These are phyloP conservation scores for Aphanomyces cochlioides DNA, from an alignment of 352 stramenopile genomes.

Conservation along the genomic window DNA sequence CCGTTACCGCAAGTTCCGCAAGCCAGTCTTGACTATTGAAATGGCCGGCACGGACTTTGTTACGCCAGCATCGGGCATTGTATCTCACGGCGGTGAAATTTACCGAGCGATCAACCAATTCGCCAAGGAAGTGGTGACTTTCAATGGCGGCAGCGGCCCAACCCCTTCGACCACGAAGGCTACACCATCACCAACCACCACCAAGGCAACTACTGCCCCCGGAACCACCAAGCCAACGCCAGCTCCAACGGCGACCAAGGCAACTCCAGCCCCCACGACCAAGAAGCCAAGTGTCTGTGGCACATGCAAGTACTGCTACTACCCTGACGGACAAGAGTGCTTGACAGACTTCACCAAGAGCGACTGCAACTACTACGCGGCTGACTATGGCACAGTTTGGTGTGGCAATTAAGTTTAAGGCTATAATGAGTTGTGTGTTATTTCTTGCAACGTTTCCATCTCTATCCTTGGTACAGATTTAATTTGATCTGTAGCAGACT, in stretches of 20 bases:
- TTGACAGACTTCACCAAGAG: background rate
- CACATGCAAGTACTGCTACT: slow-evolving; percentile 3
- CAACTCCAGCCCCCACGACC: background rate
- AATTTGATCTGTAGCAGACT: too few species aligned
- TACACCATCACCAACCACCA: background rate
- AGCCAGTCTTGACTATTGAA: slow-evolving; percentile 65
- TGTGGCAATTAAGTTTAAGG: slow-evolving; percentile 16
- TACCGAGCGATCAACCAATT: slow-evolving; percentile 57
- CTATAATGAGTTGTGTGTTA: too few species aligned
- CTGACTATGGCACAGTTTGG: background rate
- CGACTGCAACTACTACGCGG: background rate
- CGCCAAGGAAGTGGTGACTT: slow-evolving; percentile 46
- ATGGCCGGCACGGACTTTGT: slow-evolving; percentile 68
- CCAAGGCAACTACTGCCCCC: background rate
- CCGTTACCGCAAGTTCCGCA: slow-evolving; percentile 43
- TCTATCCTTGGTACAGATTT: too few species aligned
- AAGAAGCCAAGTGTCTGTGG: background rate
- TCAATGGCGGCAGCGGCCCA: slow-evolving; percentile 27
- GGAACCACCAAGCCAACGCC: slow-evolving; percentile 1
- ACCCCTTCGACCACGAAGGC: background rate
- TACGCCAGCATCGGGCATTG: slow-evolving; percentile 51
- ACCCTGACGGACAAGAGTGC: background rate
- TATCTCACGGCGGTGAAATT: slow-evolving; percentile 47
- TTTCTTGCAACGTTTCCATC: too few species aligned
- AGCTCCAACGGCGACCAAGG: too few species aligned